Percentiles rank a stretch among this genome's conserved stretches.
phyloP scores from a whole-genome alignment of 805 yeast species.

The Isabelozyma pseudorhagii region DNA sequence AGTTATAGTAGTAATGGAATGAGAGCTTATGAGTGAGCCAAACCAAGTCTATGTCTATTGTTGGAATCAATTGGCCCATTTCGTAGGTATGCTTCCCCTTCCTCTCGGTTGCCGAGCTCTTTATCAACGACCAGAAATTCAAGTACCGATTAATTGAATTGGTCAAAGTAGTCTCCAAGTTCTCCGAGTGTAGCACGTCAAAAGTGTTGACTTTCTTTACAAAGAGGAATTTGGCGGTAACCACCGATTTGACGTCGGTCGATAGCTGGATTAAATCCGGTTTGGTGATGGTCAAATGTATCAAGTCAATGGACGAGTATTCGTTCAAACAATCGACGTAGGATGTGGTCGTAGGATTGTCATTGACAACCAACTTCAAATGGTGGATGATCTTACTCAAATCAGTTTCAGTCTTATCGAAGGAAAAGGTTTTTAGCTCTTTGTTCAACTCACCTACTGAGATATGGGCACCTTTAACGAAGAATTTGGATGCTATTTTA shows the following conservation, averaged over 20 bases:
- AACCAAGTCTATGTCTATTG: slow-evolving; percentile 16
- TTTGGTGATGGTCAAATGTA: slow-evolving; percentile 4
- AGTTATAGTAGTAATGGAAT: slow-evolving; percentile 8
- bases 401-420: neutral
- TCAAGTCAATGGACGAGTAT: slow-evolving; percentile 2
- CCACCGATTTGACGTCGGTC: slow-evolving; percentile 14
- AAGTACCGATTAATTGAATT: slow-evolving; percentile 11
- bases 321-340: neutral
- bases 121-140: slow-evolving; percentile 6
- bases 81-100: neutral
- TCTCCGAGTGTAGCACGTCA: slow-evolving; percentile 13
- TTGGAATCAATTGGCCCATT: slow-evolving; percentile 9
- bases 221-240: slow-evolving; percentile 11
- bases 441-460: neutral
- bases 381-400: neutral
- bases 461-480: neutral
- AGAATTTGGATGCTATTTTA: neutral
- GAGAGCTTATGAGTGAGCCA: slow-evolving; percentile 19
- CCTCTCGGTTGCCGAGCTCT: neutral
- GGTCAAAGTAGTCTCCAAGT: slow-evolving; percentile 6
- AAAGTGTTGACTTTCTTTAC: slow-evolving; percentile 12
- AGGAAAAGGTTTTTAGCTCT: neutral
- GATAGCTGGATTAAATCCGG: slow-evolving; percentile 3
- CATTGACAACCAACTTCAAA: neutral
- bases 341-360: neutral